phyloP scores from a whole-genome alignment of 371 early-diverging fungal genomes.

The Chytridiales sp. region DNA sequence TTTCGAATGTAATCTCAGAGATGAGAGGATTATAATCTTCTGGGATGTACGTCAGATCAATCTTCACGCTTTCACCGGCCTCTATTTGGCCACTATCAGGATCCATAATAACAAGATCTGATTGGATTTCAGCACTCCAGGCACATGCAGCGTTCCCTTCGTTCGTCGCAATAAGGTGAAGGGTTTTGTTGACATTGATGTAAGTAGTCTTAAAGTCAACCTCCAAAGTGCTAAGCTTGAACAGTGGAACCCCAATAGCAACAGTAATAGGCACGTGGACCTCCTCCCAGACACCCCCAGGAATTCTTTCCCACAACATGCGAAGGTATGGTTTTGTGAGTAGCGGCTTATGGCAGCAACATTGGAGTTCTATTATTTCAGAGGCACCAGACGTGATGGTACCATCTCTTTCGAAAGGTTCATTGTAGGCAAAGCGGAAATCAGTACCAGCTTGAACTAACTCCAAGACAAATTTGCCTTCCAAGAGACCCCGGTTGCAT shows the following conservation, averaged over 20 bases:
- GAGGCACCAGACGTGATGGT: constrained; percentile 40
- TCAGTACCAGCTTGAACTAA: constrained; percentile 43
- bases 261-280: constrained; percentile 44
- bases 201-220: constrained; percentile 58
- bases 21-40: constrained; percentile 43
- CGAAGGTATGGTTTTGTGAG: constrained; percentile 23
- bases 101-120: constrained; percentile 24
- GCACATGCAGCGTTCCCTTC: constrained; percentile 58
- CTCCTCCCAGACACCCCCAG: constrained; percentile 46
- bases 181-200: constrained; percentile 50
- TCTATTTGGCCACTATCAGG: constrained; percentile 36
- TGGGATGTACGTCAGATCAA: constrained; percentile 39
- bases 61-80: constrained; percentile 34
- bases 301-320: constrained; percentile 47
- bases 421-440: constrained; percentile 42
- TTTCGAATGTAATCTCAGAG: constrained; percentile 43
- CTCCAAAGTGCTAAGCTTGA: constrained; percentile 45
- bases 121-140: constrained; percentile 41
- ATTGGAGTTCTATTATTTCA: constrained; percentile 39
- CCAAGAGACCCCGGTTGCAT: constrained; percentile 51
- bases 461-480: constrained; percentile 37
- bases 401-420: constrained; percentile 51
- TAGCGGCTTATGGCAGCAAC: constrained; percentile 34
- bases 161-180: constrained; percentile 43
- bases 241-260: constrained; percentile 52